phyloP scores from a whole-genome alignment of 129 eudicot genomes.

The Ambrosia artemisiifolia region DNA sequence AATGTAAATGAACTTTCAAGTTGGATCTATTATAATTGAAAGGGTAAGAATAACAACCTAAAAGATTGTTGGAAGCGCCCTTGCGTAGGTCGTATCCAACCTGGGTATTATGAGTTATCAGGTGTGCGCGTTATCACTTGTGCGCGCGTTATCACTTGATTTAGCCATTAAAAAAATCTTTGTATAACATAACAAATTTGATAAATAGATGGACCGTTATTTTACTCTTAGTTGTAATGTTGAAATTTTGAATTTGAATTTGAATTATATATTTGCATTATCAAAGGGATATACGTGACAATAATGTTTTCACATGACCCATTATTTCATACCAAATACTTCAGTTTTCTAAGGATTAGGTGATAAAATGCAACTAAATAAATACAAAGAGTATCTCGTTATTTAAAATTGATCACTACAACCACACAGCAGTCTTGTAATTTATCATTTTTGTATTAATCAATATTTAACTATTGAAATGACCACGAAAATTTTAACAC shows the following conservation, averaged over 20 bases:
- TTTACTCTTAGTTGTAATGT: neutral
- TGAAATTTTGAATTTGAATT: neutral
- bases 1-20: no score
- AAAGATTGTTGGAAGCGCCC: no score
- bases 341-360: conserved; percentile 3
- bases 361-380: neutral
- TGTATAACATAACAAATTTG: no score
- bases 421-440: neutral
- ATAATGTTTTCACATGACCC: conserved; percentile 10
- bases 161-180: no score
- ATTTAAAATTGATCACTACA: neutral
- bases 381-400: neutral
- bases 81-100: no score
- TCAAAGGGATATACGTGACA: neutral
- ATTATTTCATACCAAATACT: conserved; percentile 8
- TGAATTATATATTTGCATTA: neutral
- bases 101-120: no score
- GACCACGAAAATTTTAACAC: neutral
- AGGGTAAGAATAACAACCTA: no score
- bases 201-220: neutral
- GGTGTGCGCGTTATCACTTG: no score
- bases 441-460: neutral
- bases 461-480: neutral
- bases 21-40: no score
- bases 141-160: no score